A percentile compares a stretch with the other conserved stretches of the same genome.
These are phyloP conservation scores for Ilex aquifolium DNA, from an alignment of 257 asterid species.

Conservation along the genomic window DNA sequence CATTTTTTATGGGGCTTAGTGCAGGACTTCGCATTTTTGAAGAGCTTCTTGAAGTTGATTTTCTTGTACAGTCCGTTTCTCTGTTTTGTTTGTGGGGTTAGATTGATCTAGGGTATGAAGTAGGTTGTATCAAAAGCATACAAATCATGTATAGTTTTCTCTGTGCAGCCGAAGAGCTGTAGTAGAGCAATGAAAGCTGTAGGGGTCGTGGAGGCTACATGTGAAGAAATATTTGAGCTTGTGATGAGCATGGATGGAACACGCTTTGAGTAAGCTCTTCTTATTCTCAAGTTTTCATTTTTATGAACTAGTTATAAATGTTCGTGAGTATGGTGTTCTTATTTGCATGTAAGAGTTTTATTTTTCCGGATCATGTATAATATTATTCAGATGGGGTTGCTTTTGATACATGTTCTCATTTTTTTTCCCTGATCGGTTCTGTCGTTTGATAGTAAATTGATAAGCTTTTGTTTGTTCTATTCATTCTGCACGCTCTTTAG, in stretches of 20 bases:
- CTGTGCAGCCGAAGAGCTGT: conserved; percentile 82
- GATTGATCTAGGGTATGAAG: conserved; percentile 5
- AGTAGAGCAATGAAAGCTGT: conserved; percentile 96
- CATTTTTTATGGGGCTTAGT: too few relatives aligned
- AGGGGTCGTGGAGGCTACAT: conserved; percentile 86
- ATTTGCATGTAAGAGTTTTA: too few relatives aligned
- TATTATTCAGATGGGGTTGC: too few relatives aligned
- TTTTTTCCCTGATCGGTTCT: too few relatives aligned
- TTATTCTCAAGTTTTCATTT: too few relatives aligned
- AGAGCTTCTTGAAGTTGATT: conserved; percentile 79
- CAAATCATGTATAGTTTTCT: conserved; percentile 13
- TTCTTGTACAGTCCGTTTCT: conserved; percentile 52
- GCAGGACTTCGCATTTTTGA: conserved; percentile 92
- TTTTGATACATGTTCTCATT: too few relatives aligned
- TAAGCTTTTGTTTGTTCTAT: too few relatives aligned
- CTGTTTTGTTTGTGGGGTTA: not conserved
- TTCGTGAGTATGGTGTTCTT: too few relatives aligned
- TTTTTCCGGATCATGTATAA: too few relatives aligned
- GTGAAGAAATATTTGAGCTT: conserved; percentile 86
- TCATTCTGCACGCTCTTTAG: too few relatives aligned
- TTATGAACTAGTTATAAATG: too few relatives aligned
- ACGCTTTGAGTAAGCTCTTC: conserved; percentile 67
- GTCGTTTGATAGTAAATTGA: too few relatives aligned
- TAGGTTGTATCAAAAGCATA: conserved; percentile 5
- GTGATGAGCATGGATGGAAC: conserved; percentile 91